These are phyloP conservation scores for Epichloe sp. DNA, from an alignment of 2,329 filamentous ascomycete species.

Conservation along the genomic window DNA sequence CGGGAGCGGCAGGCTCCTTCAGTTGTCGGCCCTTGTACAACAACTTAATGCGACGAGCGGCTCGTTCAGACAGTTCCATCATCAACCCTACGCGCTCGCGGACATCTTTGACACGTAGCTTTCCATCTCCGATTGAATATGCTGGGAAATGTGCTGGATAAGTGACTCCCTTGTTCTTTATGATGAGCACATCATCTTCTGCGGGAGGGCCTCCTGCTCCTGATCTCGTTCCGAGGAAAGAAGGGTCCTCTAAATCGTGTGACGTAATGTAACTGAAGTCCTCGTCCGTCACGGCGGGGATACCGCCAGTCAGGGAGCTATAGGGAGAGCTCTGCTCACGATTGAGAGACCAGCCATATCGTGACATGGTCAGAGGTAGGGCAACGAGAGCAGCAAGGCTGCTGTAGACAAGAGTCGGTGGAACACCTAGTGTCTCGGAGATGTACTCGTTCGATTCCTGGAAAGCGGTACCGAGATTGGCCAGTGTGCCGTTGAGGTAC, in stretches of 20 bases:
- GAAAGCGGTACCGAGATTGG: constrained; percentile 34
- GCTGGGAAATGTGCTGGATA: constrained; percentile 63
- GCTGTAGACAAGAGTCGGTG: constrained; percentile 35
- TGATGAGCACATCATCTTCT: constrained; percentile 58
- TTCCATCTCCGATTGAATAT: constrained; percentile 62
- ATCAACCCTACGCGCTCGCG: constrained; percentile 54
- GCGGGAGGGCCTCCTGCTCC: constrained; percentile 8
- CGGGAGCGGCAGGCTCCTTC: constrained; percentile 46
- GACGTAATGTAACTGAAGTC: constrained; percentile 78
- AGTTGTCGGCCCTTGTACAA: constrained; percentile 62
- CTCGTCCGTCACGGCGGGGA: constrained; percentile 55
- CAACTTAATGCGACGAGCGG: constrained; percentile 45
- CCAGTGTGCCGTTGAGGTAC: constrained; percentile 41
- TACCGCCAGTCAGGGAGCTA: constrained; percentile 31
- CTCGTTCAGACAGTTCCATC: constrained; percentile 45
- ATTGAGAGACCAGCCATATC: constrained; percentile 36
- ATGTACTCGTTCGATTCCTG: constrained; percentile 39
- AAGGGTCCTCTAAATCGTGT: constrained; percentile 47
- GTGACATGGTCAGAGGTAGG: constrained; percentile 39
- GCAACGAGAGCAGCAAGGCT: constrained; percentile 36
- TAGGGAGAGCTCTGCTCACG: constrained; percentile 40
- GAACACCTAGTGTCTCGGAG: constrained; percentile 35
- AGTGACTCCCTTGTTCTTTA: constrained; percentile 53
- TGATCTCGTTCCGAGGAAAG: constrained; percentile 8
- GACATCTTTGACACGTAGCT: constrained; percentile 53